Base-by-base conservation (phyloP, 169 alveolate species). In the Eimeria acervulina region DNA sequence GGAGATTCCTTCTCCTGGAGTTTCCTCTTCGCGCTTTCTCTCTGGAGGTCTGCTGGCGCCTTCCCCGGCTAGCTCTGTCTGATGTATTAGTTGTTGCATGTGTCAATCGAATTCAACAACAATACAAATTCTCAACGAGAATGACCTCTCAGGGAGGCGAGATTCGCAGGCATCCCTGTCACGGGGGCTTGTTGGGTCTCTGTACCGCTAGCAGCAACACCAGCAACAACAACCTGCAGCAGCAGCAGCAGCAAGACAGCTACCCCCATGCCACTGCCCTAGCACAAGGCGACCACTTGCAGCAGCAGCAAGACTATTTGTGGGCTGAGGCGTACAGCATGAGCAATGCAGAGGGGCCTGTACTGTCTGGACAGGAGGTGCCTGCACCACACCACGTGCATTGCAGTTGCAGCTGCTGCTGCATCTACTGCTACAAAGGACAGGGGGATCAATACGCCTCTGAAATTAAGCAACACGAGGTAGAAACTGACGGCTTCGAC, bases 281-380 rank as follows among this genome's bases (percentile, higher is more conserved):
- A 19, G 2, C 5, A 23, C 83, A 15, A 7, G 83, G 83, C 52
- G 83, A 72, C 12, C 26, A 7, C 10, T 31, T 72, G 83, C 83
- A 72, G 52, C 83, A 36, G 83, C 83, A 72, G 52, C 83, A 72
- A 36, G 83, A 23, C 26, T 31, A 3, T 31, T 38, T 72, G 3
- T 72, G 83, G 83, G 83, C 83, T 19, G 52, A 72, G 47, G 47
- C 83, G 23, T 72, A 72, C 83, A 72, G 28, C 83, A 26, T 72
- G 83, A 38, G 26, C 23, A 38, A 36, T 15, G 52, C 28, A 13
- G 83, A 72, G 83, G 52, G 83, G 83, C 52, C 51, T 6, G 8
- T 61, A 12, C 38, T 61, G 12, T n/a, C 83, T 31, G 83, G 10
- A 38, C 52, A 31, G 52, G 52, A 72, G 47, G 13, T 72, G 47